Evolutionary conservation across 371 early-diverging fungal genomes (phyloP), one percentile per base, ranked within the genome.

Genomic region (Batrachochytrium dendrobatidis): DNA sequence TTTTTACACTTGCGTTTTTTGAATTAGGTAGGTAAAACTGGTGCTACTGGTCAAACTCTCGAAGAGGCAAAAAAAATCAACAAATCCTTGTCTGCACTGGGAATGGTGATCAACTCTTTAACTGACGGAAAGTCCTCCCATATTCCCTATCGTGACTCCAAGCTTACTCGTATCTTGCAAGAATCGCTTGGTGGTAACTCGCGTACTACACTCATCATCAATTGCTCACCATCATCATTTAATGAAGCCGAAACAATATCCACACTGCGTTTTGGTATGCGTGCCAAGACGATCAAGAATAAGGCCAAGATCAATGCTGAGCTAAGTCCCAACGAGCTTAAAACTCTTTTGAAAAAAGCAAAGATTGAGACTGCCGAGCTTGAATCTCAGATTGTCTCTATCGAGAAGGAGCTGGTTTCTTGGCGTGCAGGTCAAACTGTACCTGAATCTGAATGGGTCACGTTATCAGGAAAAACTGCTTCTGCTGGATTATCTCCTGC

Each of bases 11-110:
- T n/a, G n/a, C n/a, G n/a, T n/a, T n/a, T n/a, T n/a, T n/a, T n/a
- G n/a, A n/a, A n/a, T 12, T n/a, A 39, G 80, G 86, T 95, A 20
- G 91, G 92, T 50, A 94, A 97, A 75, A 99, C 99, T 18, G 95
- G 96, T 62, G 99, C 99, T 1, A 91, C 95, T 3, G 98, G 99
- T 20, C 93, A 95, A 69, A 92, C 99, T 10, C 74, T 99, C 34
- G 97, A 98, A 79, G 99, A 99, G 73, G 98, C 99, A 60, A 96
- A 97, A 73, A 95, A 94, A 75, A 99, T 99, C 75, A 99, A 99
- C 82, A 97, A 92, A 77, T 96, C 96, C 0, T 80, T 99, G 15
- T 90, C 94, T 1, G 91, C 95, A 0, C 81, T 99, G 20, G 99
- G 99, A 51, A 99, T 94, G 91, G 99, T 99, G 59, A 99, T 99